Conservation (phyloP, 768 basidiomycete genomes). For the Boletus edulis region DNA sequence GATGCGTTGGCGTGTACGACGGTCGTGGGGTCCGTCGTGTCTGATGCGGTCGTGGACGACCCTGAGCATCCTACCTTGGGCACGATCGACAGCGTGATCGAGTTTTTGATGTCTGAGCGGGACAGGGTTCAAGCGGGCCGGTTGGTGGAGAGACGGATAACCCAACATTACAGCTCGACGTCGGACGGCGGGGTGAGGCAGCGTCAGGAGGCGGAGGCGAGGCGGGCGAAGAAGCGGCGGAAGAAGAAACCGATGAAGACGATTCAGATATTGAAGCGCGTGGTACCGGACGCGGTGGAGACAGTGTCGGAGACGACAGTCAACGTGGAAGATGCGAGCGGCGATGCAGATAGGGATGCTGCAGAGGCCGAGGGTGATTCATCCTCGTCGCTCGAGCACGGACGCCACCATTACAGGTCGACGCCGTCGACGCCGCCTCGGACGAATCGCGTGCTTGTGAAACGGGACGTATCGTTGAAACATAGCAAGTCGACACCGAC, state of each 20-base stretch:
- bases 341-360: conserved; percentile 22
- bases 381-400: conserved; percentile 29
- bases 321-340: conserved; percentile 22
- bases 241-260: conserved; percentile 33
- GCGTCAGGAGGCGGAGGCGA: conserved; percentile 38
- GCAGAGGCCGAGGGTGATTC: conserved; percentile 23
- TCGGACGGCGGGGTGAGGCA: conserved; percentile 38
- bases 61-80: conserved; percentile 64
- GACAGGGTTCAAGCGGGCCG: conserved; percentile 50
- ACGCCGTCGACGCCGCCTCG: conserved; percentile 33
- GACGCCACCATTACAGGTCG: conserved; percentile 19
- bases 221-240: conserved; percentile 38
- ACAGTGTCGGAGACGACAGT: conserved; percentile 22
- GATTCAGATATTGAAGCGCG: conserved; percentile 30
- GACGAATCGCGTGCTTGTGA: conserved; percentile 17
- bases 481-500: conserved; percentile 49
- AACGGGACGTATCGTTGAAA: conserved; percentile 28
- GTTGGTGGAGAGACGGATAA: conserved; percentile 26
- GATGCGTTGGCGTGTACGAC: conserved; percentile 24
- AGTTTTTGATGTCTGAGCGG: conserved; percentile 73
- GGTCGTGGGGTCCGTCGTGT: conserved; percentile 23
- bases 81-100: conserved; percentile 67
- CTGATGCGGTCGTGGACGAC: conserved; percentile 23
- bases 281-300: conserved; percentile 15
- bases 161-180: conserved; percentile 31